Evolutionary conservation across 192 early-diverging fungal genomes (phyloP), one percentile per base, ranked within the genome.

Genomic region (Coemansia erecta): DNA sequence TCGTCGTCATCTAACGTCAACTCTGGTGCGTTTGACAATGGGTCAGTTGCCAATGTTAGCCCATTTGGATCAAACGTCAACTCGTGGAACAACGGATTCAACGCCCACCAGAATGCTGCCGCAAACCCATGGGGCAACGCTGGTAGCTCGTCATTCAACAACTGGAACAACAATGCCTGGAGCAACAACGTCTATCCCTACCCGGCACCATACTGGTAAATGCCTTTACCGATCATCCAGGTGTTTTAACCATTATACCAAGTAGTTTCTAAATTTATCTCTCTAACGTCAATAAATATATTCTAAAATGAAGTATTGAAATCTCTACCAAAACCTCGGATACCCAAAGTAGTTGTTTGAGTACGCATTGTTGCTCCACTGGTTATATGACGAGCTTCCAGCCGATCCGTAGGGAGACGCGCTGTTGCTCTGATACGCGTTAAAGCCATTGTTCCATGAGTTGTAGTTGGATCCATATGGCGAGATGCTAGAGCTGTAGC

Each of bases 131-230:
- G 68, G 68, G 74, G 75, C 35, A 77, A 72, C 17, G 56, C 75
- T 9, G 75, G 75, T 37, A 56, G 75, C 51, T 71, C 75, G 8
- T 68, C 75, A 12, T 77, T 77, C 40, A 77, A 77, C 69, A 71
- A 77, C 69, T 77, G 75, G 75, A 77, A 77, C 58, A 77, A 72
- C 69, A 77, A 77, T 53, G 75, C 75, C 33, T 77, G 75, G 75
- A 70, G 55, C 69, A 77, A 77, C 58, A 65, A 64, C 26, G 61
- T 39, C 45, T 33, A 31, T 19, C 67, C 67, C 31, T 72, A 72
- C 42, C 74, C 74, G 0, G 59, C 43, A 10, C 72, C 66, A 6
- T 71, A 77, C 55, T 77, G 74, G 74, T 77, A 67, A 40, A 45
- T 44, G 5, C 6, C 2, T 35, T 40, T 26, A 51, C 13, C 15